Base-by-base conservation (phyloP, 345 rosid genomes). In the Pseudoturritis turrita region DNA sequence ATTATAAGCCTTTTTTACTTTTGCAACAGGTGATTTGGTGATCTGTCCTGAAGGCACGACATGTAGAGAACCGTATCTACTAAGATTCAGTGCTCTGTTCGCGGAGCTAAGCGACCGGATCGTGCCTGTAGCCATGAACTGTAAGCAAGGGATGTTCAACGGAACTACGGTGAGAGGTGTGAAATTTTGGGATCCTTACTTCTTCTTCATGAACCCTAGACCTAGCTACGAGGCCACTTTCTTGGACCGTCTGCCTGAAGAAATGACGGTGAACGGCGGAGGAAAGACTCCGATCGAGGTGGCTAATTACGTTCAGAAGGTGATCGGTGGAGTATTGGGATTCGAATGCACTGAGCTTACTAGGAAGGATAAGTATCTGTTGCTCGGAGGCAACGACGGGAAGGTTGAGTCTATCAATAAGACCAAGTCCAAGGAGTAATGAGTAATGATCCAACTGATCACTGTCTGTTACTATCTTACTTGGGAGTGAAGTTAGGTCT, bases 1-100 rank as follows among this genome's bases (percentile, higher is more conserved):
- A 28, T 33, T 33, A 9, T 6, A 36, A 46, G 25, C 12, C n/a
- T 47, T 56, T 8, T 1, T 22, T 7, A 18, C 35, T 43, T 28
- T 67, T 18, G 56, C 39, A 59, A 83, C 83, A 62, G 99, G 99
- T 19, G 99, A 95, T 67, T 82, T 95, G 7, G 99, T 95, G 61
- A 93, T 95, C 11, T 95, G 97, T 26, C 99, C 99, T 0, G 99
- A 95, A 72, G 99, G 98, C 9, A 95, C 99, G 52, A 95, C 99
- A 8, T 95, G 99, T 55, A 88, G 99, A 14, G 99, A 95, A 59
- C 71, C 62, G 2, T 91, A 82, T 76, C 65, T 95, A 75, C 82
- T 95, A 21, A 65, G 99, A 37, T 91, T 91, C 88, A 95, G 99
- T 39, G 97, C 99, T 3, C 78, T 95, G 74, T 95, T 95, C 33